Evolutionary conservation across 2,329 filamentous ascomycete genomes (phyloP), one percentile per base, ranked within the genome.

Genomic region (Zasmidium angulare): DNA sequence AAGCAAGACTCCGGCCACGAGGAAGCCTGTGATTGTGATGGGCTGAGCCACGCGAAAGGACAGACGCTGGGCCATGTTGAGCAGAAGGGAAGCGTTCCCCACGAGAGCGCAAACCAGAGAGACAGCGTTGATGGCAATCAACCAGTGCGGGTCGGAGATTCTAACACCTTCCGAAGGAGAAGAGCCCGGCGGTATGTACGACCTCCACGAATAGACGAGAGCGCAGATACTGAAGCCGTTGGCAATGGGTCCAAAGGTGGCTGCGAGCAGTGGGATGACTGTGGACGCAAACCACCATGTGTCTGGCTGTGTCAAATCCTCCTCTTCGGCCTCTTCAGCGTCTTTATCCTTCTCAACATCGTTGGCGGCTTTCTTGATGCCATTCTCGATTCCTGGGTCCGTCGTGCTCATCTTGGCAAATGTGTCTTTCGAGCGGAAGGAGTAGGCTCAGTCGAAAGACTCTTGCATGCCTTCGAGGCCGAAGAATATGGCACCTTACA

Each of bases 281-380:
- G 84, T 86, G 20, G 81, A 84, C 2, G 83, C 83, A 67, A 86
- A 82, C 84, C 84, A 87, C 83, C 83, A 86, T 56, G 79, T 77
- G 48, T 54, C 66, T 7, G 63, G 80, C 56, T 79, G 76, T 7
- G 78, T 67, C 58, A 75, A 79, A 49, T 79, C 71, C 21, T 74
- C 68, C 23, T 76, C 63, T 49, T 82, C 78, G 17, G 52, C 58
- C 40, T 64, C 46, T 47, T 81, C 78, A 24, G 81, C 71, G 53
- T 76, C 72, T n/a, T 79, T 63, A 26, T 50, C 29, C 26, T 26
- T 26, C 20, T 66, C 55, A 24, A 82, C 69, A 59, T 78, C 74
- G 19, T 80, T 66, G 7, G 79, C 78, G 14, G 77, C 79, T 46
- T 81, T 71, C 24, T 76, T 66, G 53, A 84, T 77, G 20, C 80